A percentile compares a stretch with the other conserved stretches of the same genome.
These are phyloP conservation scores for Cymodocea nodosa DNA, from an alignment of 116 monocot genomes.

Conservation along the genomic window DNA sequence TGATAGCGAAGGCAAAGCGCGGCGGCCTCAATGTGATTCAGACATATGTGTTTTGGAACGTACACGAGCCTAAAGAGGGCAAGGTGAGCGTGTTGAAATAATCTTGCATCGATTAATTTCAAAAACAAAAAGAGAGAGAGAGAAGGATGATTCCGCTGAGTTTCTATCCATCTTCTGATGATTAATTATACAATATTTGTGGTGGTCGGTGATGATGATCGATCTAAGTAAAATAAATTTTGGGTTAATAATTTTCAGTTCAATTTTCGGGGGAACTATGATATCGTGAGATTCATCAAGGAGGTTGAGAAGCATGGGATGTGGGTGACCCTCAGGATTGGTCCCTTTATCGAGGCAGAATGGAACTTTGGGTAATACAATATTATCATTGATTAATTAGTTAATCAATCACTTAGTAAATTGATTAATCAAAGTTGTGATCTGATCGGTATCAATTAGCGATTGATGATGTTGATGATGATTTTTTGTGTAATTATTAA, in stretches of 20 bases:
- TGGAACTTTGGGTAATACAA: constrained; percentile 70
- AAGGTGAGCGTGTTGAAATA: too few relatives aligned
- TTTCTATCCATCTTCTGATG: background rate
- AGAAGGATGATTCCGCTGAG: too few relatives aligned
- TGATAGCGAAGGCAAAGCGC: constrained; percentile 48
- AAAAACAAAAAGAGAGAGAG: too few relatives aligned
- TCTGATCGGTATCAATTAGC: background rate
- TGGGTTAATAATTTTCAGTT: constrained; percentile 21
- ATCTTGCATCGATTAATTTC: too few relatives aligned
- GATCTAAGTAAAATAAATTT: too few relatives aligned
- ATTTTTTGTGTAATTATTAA: constrained; percentile 3
- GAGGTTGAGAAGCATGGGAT: constrained; percentile 53
- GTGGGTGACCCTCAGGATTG: constrained; percentile 67
- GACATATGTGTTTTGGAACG: constrained; percentile 93
- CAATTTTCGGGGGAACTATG: constrained; percentile 60
- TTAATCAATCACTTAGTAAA: too few relatives aligned
- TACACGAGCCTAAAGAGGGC: constrained; percentile 63
- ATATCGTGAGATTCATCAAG: constrained; percentile 73
- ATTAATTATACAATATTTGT: background rate
- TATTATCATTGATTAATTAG: too few relatives aligned
- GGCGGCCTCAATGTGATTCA: constrained; percentile 87
- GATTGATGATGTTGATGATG: too few relatives aligned
- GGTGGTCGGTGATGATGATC: background rate
- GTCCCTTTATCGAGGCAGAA: constrained; percentile 80
- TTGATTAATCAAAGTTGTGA: background rate